Percentiles rank a stretch among this genome's conserved stretches.
Evolutionary conservation across 352 stramenopile genomes (phyloP).

Genomic region (Phytophthora europaea): DNA sequence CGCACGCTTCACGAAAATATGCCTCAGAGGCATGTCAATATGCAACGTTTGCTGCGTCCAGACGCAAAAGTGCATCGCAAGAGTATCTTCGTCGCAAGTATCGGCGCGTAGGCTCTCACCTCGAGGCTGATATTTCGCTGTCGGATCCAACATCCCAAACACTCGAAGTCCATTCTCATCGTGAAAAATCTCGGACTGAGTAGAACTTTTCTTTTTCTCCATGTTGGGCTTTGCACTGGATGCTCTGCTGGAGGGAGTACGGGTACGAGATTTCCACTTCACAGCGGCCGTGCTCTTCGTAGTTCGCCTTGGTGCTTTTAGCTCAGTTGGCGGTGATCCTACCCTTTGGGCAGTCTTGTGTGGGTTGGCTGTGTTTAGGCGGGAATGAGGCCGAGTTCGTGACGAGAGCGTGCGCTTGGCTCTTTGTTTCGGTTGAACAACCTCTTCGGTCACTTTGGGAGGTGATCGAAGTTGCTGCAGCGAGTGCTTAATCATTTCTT

Average conservation of each 20-base stretch:
- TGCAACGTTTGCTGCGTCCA: conserved; percentile 21
- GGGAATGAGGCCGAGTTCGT: conserved; percentile 13
- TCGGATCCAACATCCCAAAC: conserved; percentile 53
- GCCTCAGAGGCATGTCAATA: conserved; percentile 22
- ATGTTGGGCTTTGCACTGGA: not conserved
- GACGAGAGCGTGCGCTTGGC: conserved; percentile 3
- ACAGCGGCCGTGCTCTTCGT: conserved; percentile 4
- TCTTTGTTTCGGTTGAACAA: conserved; percentile 13
- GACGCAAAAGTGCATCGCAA: conserved; percentile 22
- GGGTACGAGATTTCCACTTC: conserved; percentile 8
- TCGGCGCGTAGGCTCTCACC: not conserved
- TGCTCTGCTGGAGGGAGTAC: not conserved
- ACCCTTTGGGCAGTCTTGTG: not conserved
- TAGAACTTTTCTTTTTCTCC: conserved; percentile 7
- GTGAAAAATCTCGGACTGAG: conserved; percentile 15
- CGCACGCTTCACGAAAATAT: conserved; percentile 22
- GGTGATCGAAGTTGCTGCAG: conserved; percentile 8
- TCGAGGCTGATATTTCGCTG: conserved; percentile 5
- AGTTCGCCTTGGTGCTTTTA: conserved; percentile 9
- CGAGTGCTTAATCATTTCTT: conserved; percentile 21
- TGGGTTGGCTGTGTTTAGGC: not conserved
- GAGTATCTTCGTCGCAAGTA: conserved; percentile 2
- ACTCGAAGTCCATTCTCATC: conserved; percentile 41
- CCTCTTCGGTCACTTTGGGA: not conserved
- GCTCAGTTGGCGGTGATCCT: not conserved